Evolutionary conservation across 768 basidiomycete species (phyloP).

Genomic region (Rhodosporidiobolus sp.): DNA sequence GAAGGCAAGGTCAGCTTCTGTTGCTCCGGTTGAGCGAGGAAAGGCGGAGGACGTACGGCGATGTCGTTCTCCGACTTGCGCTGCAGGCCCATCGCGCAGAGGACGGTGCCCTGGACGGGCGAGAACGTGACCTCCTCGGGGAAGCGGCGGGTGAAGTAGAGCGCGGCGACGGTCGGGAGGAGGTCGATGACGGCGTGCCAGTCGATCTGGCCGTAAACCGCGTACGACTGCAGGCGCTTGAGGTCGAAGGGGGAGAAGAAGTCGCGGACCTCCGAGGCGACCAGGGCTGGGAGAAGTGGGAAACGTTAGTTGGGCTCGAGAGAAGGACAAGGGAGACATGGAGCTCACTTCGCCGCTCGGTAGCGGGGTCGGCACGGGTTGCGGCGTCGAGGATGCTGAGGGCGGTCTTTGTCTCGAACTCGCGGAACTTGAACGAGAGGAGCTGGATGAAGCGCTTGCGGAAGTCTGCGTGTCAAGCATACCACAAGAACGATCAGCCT

Average conservation of each 20-base stretch:
- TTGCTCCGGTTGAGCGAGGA: neutral
- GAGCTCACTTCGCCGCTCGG: constrained; percentile 22
- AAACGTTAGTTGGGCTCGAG: constrained; percentile 52
- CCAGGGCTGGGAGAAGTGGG: constrained; percentile 57
- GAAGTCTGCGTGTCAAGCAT: constrained; percentile 67
- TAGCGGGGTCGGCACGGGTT: constrained; percentile 51
- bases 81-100: constrained; percentile 84
- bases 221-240: constrained; percentile 91
- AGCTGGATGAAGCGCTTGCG: constrained; percentile 80
- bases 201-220: constrained; percentile 85
- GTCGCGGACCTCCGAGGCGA: constrained; percentile 58
- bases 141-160: constrained; percentile 71
- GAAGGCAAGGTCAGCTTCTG: neutral
- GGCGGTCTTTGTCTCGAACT: constrained; percentile 82
- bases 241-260: constrained; percentile 86
- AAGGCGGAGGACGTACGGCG: constrained; percentile 60
- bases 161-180: constrained; percentile 70
- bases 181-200: constrained; percentile 94
- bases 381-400: constrained; percentile 84
- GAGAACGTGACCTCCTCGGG: constrained; percentile 67
- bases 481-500: neutral
- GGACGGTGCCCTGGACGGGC: constrained; percentile 84
- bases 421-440: constrained; percentile 89
- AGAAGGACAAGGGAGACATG: neutral
- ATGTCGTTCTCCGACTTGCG: constrained; percentile 83